Base-by-base conservation (phyloP, 371 early-diverging fungal species). In the Syncephalastrum sp. region DNA sequence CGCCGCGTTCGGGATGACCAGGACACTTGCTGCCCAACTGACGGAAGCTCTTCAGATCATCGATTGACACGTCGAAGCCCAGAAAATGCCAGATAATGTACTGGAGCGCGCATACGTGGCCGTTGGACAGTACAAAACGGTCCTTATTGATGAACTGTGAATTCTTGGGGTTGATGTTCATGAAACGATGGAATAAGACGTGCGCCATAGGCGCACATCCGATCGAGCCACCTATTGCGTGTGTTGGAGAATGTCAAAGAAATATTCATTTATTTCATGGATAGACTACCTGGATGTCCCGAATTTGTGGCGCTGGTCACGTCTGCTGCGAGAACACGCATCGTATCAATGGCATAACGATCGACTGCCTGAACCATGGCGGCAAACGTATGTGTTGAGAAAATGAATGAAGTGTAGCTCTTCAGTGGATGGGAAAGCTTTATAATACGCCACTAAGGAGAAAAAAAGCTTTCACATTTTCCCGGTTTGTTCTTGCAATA, bases 121-220 rank as follows among this genome's bases (percentile, higher is more conserved):
- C 99, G 74, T 99, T 99, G 46, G 99, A 99, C 47, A 99, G 83
- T 27, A 99, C 91, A 71, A 99, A 99, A 42, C 99, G 92, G 75
- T 99, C 99, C 47, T 99, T 89, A 74, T 92, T 92, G 59, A 86
- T 59, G 89, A 93, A 97, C 48, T 84, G 56, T 47, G 95, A 85
- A 72, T 94, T 85, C 67, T 82, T 82, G 64, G 97, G 94, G 79
- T 92, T 91, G 65, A 75, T 83, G 54, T 82, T 88, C 69, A 97
- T 79, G 73, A 86, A 88, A 57, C 79, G 82, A 45, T 90, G 82
- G 78, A 91, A 99, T 53, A 99, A 82, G 57, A 91, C 84, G 61
- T 97, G 92, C 7, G 96, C 93, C 88, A 92, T 87, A 13, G 98
- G 97, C 33, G 98, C 97, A 66, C 95, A 92, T 17, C 98, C 98